Percentiles rank a stretch among this genome's conserved stretches.
Conservation (phyloP, 352 stramenopile species). For the Nothophytophthora sp. region DNA sequence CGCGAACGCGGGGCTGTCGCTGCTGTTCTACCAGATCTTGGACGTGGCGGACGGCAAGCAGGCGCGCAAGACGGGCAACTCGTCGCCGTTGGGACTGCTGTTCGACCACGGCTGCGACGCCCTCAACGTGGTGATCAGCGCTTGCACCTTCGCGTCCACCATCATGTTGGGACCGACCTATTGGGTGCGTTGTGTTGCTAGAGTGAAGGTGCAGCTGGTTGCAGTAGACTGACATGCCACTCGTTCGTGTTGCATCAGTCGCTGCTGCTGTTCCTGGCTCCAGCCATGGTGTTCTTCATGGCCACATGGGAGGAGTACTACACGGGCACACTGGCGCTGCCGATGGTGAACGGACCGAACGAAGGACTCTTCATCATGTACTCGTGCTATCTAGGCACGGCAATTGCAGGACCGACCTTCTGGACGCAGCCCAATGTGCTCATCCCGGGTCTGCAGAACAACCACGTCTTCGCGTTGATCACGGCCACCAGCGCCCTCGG, state of each 20-base stretch:
- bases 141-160: slow-evolving; percentile 82
- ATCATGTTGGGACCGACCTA: slow-evolving; percentile 86
- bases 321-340: slow-evolving; percentile 94
- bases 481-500: slow-evolving; percentile 63
- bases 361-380: slow-evolving; percentile 95
- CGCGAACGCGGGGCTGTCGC: slow-evolving; percentile 55
- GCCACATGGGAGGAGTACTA: slow-evolving; percentile 99
- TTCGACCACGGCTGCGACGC: slow-evolving; percentile 89
- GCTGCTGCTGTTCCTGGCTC: slow-evolving; percentile 65
- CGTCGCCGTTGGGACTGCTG: slow-evolving; percentile 78
- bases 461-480: slow-evolving; percentile 76
- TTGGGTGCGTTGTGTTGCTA: slow-evolving; percentile 66
- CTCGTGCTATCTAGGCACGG: slow-evolving; percentile 72
- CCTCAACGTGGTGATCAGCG: slow-evolving; percentile 83
- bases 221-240: slow-evolving; percentile 17
- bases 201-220: neutral
- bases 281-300: slow-evolving; percentile 95
- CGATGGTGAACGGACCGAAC: slow-evolving; percentile 96
- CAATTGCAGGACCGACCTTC: slow-evolving; percentile 55
- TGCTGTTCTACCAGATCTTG: slow-evolving; percentile 84
- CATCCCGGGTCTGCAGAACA: slow-evolving; percentile 75
- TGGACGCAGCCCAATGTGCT: slow-evolving; percentile 67
- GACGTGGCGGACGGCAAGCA: slow-evolving; percentile 89
- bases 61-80: slow-evolving; percentile 86
- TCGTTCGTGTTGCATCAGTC: slow-evolving; percentile 48